Evolutionary conservation across 495 filamentous ascomycete species (phyloP).

Genomic region (Elaphomyces granulatus): DNA sequence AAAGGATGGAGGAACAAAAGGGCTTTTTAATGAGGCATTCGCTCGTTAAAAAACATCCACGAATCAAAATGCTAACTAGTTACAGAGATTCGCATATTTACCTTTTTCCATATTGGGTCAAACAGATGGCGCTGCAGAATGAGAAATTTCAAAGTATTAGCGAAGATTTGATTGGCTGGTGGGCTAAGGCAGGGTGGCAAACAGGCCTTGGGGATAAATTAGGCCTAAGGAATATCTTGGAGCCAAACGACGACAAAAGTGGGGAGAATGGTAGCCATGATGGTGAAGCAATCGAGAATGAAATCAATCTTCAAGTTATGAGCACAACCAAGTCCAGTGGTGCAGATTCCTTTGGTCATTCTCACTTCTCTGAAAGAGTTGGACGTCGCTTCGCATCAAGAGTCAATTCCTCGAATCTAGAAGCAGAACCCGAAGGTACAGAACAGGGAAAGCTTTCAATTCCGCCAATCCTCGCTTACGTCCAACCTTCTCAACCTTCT

Average conservation of each 20-base stretch:
- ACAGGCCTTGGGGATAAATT: constrained; percentile 64
- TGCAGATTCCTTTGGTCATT: constrained; percentile 3
- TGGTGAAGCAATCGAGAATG: constrained; percentile 37
- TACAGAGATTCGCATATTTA: constrained; percentile 88
- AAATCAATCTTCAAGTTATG: constrained; percentile 47
- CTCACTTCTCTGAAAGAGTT: background rate
- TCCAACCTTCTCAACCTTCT: constrained; percentile 41
- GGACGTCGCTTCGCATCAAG: constrained; percentile 27
- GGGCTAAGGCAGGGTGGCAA: constrained; percentile 91
- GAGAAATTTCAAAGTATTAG: constrained; percentile 71
- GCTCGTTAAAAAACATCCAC: constrained; percentile 53
- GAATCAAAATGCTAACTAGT: constrained; percentile 61
- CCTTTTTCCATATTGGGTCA: constrained; percentile 80
- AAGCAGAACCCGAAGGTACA: constrained; percentile 7
- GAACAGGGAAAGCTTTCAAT: constrained; percentile 22
- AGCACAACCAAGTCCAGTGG: constrained; percentile 37
- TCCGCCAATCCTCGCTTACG: constrained; percentile 65
- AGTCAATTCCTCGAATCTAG: constrained; percentile 15
- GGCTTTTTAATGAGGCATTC: constrained; percentile 55
- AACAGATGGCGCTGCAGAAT: constrained; percentile 64
- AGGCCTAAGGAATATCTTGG: constrained; percentile 50
- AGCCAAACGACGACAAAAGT: constrained; percentile 16
- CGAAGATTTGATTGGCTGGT: constrained; percentile 88
- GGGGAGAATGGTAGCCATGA: constrained; percentile 27
- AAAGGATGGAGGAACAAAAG: constrained; percentile 56